A percentile compares a stretch with the other conserved stretches of the same genome.
Conservation (phyloP, 441 rosid genomes). For the Erodium texanum region DNA sequence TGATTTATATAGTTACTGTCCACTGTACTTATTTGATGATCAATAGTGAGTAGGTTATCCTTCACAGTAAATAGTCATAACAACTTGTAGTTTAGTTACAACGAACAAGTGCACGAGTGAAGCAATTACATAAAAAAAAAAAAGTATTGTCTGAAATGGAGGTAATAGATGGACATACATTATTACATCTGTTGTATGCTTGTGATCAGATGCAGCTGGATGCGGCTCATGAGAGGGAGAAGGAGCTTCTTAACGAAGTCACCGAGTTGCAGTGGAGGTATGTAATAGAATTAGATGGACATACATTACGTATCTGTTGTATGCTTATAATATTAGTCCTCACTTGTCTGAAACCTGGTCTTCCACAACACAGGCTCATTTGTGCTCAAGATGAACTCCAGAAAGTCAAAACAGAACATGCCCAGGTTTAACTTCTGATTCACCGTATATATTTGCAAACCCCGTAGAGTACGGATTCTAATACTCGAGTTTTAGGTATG, state of each 20-base stretch:
- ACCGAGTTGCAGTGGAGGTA: conserved; percentile 91
- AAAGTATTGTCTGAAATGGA: too few relatives aligned
- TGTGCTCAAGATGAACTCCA: conserved; percentile 84
- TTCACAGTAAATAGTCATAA: too few relatives aligned
- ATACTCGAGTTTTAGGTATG: conserved; percentile 32
- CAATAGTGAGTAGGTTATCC: too few relatives aligned
- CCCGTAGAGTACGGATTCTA: conserved; percentile 11
- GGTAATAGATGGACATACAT: too few relatives aligned
- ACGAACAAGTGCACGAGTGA: too few relatives aligned
- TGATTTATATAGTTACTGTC: too few relatives aligned
- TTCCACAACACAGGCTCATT: conserved; percentile 43
- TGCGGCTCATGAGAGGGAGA: conserved; percentile 81
- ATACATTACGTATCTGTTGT: background rate
- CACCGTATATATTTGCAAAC: background rate
- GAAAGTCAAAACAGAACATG: conserved; percentile 42
- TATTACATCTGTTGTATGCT: too few relatives aligned
- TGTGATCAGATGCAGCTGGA: conserved; percentile 53
- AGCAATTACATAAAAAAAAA: too few relatives aligned
- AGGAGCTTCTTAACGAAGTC: conserved; percentile 71
- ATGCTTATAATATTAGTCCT: background rate
- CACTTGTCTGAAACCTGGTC: conserved; percentile 10
- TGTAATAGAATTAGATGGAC: conserved; percentile 3
- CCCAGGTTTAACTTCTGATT: conserved; percentile 39
- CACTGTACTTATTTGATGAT: too few relatives aligned
- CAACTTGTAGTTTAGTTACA: too few relatives aligned